Base-by-base conservation (phyloP, 2,329 filamentous ascomycete genomes). In the Echinosphaeria canescens region DNA sequence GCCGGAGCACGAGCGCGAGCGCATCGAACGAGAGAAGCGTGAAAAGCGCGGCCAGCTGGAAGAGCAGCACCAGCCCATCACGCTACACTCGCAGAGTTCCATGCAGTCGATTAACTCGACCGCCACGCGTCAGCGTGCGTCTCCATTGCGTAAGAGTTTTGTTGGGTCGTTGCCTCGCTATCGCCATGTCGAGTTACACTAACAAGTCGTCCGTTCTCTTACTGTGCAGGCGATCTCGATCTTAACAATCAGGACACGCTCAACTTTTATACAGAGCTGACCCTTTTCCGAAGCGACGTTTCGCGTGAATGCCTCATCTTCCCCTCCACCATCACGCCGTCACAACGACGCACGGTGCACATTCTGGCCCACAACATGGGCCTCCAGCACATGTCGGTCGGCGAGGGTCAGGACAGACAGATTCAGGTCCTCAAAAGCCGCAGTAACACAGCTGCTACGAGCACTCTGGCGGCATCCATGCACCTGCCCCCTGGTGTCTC, bases 1-100 rank as follows among this genome's bases (percentile, higher is more conserved):
- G 5, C 88, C 88, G 1, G 68, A 90, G 36, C 80, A 84, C 17
- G 88, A 95, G 50, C 69, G 88, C 27, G 88, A 98, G 50, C 69
- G 88, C 22, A 95, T 98, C 38, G 88, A 98, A 49, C 68, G 88
- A 5, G 88, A 95, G 51, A 98, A 95, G 67, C 68, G 88, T 30
- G 85, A 95, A 54, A 78, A 88, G 38, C 73, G 88, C 27, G 88
- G 88, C 26, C 88, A 98, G 50, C 63, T 98, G 10, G 84, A 98
- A 49, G 88, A 98, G 50, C 88, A 98, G 49, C 88, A 98, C 49
- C 72, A 84, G 16, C 43, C 81, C 54, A 40, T 73, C 24, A 69
- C 74, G 40, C 64, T 88, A 32, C 80, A 88, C 38, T 78, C 74
- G 29, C 84, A 93, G 49, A 69, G 73, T 27, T 93, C 85, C 10